These are phyloP conservation scores for Ustanciosporium gigantosporum DNA, from an alignment of 1,284 basidiomycete genomes.

Conservation along the genomic window DNA sequence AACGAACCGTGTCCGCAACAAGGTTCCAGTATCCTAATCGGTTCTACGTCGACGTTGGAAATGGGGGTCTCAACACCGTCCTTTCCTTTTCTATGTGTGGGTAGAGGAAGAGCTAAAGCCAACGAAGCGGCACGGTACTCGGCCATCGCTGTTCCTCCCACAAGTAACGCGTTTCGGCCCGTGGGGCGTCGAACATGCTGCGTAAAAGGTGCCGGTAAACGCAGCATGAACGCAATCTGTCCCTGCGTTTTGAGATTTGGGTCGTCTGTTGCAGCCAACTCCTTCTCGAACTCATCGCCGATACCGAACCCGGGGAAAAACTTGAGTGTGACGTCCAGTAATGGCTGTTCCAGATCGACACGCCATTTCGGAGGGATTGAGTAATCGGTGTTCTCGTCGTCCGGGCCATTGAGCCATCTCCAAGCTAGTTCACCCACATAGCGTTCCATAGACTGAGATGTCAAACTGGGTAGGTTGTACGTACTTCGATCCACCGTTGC, in stretches of 20 bases:
- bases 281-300: conserved; percentile 38
- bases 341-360: conserved; percentile 32
- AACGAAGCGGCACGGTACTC: conserved; percentile 34
- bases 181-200: conserved; percentile 9
- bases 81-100: conserved; percentile 4
- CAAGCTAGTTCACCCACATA: conserved; percentile 41
- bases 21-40: conserved; percentile 27
- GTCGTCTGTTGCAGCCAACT: conserved; percentile 9
- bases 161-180: conserved; percentile 22
- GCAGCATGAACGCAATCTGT: conserved; percentile 28
- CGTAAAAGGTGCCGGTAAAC: conserved; percentile 9
- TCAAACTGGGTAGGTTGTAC: conserved; percentile 54
- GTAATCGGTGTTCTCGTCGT: conserved; percentile 2
- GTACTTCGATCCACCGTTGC: conserved; percentile 48
- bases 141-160: conserved; percentile 37
- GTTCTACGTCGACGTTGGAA: neutral
- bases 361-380: conserved; percentile 6
- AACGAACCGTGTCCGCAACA: conserved; percentile 40
- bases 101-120: conserved; percentile 23
- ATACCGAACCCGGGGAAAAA: conserved; percentile 39
- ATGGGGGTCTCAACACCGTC: conserved; percentile 4
- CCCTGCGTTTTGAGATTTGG: conserved; percentile 15
- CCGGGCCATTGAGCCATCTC: conserved; percentile 30
- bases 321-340: conserved; percentile 38
- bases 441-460: conserved; percentile 38